Evolutionary conservation across 1,284 basidiomycete species (phyloP).

Genomic region (Marasmius fiardii): DNA sequence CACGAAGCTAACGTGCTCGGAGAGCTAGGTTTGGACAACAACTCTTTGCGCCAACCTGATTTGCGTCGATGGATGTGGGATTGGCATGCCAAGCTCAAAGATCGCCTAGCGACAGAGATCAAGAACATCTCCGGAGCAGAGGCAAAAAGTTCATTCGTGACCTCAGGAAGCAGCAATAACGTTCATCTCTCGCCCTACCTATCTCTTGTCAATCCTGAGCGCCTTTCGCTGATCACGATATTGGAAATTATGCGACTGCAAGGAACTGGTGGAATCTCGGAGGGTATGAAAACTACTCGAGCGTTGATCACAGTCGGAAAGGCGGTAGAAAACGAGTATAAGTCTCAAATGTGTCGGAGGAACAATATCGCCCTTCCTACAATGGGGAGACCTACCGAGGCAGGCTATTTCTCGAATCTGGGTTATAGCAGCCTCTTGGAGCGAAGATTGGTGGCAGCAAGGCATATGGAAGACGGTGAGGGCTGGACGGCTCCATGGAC

Average conservation of each 20-base stretch:
- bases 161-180: neutral
- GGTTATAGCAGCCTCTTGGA: slow-evolving; percentile 58
- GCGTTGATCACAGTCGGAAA: slow-evolving; percentile 82
- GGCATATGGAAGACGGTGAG: slow-evolving; percentile 61
- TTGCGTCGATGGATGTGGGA: slow-evolving; percentile 85
- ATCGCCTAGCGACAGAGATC: slow-evolving; percentile 56
- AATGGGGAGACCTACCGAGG: slow-evolving; percentile 23
- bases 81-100: slow-evolving; percentile 73
- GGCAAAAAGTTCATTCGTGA: slow-evolving; percentile 5
- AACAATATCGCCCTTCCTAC: slow-evolving; percentile 56
- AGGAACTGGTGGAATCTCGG: slow-evolving; percentile 71
- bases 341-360: slow-evolving; percentile 75
- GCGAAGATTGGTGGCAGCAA: slow-evolving; percentile 59
- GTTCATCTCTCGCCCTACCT: slow-evolving; percentile 57
- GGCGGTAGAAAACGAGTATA: slow-evolving; percentile 87
- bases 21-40: slow-evolving; percentile 51
- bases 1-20: slow-evolving; percentile 63
- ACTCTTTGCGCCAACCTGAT: slow-evolving; percentile 47
- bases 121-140: slow-evolving; percentile 43
- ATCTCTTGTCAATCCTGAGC: slow-evolving; percentile 70
- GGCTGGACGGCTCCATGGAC: slow-evolving; percentile 83
- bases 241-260: slow-evolving; percentile 87
- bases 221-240: slow-evolving; percentile 87
- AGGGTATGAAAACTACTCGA: slow-evolving; percentile 91
- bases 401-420: slow-evolving; percentile 52